Evolutionary conservation across 805 yeast genomes (phyloP).

Genomic region (Yamadazyma endophytica): DNA sequence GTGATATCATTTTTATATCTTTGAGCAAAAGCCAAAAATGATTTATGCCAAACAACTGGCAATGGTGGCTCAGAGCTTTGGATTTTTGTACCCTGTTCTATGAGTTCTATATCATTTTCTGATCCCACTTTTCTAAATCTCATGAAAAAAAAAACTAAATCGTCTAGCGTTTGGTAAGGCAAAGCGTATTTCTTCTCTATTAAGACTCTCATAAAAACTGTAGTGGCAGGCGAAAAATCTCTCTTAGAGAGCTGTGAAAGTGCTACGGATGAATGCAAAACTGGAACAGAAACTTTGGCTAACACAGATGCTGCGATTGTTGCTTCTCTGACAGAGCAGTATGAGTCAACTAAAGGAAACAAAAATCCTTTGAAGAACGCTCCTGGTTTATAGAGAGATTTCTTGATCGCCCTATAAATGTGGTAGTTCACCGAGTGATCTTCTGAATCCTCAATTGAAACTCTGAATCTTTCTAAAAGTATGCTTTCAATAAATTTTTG

Average conservation of each 20-base stretch:
- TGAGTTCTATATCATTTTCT: conserved; percentile 9
- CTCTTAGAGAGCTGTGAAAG: conserved; percentile 73
- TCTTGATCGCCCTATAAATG: conserved; percentile 85
- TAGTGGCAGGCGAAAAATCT: conserved; percentile 83
- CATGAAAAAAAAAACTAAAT: conserved; percentile 90
- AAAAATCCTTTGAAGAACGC: conserved; percentile 96
- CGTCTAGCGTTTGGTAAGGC: conserved; percentile 95
- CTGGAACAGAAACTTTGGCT: conserved; percentile 87
- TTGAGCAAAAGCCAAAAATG: conserved; percentile 90
- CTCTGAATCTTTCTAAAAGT: conserved; percentile 67
- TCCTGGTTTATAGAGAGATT: conserved; percentile 92
- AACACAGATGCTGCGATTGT: conserved; percentile 91
- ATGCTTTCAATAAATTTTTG: conserved; percentile 73
- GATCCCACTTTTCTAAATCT: conserved; percentile 68
- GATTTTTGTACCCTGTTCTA: too few species aligned
- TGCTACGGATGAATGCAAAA: conserved; percentile 94
- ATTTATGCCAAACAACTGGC: conserved; percentile 98
- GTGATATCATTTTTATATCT: conserved; percentile 96
- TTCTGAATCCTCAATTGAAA: conserved; percentile 66
- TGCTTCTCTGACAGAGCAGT: conserved; percentile 90
- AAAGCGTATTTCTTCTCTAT: conserved; percentile 94
- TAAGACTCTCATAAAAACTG: conserved; percentile 84
- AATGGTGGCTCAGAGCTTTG: conserved; percentile 54
- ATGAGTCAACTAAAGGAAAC: conserved; percentile 84
- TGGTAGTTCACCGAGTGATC: conserved; percentile 86